Evolutionary conservation across 306 rosid species (phyloP).

Genomic region (Prunus padus): DNA sequence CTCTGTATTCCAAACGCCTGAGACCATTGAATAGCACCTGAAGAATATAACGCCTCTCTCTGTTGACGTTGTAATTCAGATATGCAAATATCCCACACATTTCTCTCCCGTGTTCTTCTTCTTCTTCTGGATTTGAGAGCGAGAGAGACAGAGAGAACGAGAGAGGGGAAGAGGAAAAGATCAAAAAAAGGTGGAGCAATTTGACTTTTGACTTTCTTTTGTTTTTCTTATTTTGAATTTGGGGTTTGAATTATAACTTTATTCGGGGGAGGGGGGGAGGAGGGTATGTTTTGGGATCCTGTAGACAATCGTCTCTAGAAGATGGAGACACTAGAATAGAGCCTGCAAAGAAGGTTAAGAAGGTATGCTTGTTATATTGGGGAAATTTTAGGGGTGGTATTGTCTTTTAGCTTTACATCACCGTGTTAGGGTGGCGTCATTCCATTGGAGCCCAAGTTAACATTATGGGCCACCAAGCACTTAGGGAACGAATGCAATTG

Average conservation of each 20-base stretch:
- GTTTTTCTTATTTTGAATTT: neutral
- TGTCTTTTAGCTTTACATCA: slow-evolving; percentile 10
- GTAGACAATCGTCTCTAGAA: neutral
- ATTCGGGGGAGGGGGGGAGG: neutral
- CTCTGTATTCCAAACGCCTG: slow-evolving; percentile 85
- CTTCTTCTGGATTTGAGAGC: slow-evolving; percentile 1
- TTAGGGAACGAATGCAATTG: too few species aligned
- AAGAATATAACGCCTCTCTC: slow-evolving; percentile 83
- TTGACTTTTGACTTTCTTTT: slow-evolving; percentile 24
- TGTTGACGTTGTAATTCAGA: slow-evolving; percentile 75
- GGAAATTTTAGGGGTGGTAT: neutral
- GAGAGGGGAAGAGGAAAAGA: neutral
- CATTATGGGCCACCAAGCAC: neutral
- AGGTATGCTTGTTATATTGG: neutral
- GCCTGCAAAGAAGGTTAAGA: neutral
- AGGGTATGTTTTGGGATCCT: neutral
- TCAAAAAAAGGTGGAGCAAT: neutral
- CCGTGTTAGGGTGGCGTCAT: slow-evolving; percentile 6
- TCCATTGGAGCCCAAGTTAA: neutral
- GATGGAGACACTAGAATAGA: neutral
- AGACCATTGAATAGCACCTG: slow-evolving; percentile 91
- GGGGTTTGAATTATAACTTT: neutral
- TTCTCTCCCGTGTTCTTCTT: slow-evolving; percentile 11
- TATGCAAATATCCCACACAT: slow-evolving; percentile 99
- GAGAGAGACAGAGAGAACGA: neutral